Conservation (phyloP, 139 green algal genomes). For the Auxenochlorella pyrenoidosa region DNA sequence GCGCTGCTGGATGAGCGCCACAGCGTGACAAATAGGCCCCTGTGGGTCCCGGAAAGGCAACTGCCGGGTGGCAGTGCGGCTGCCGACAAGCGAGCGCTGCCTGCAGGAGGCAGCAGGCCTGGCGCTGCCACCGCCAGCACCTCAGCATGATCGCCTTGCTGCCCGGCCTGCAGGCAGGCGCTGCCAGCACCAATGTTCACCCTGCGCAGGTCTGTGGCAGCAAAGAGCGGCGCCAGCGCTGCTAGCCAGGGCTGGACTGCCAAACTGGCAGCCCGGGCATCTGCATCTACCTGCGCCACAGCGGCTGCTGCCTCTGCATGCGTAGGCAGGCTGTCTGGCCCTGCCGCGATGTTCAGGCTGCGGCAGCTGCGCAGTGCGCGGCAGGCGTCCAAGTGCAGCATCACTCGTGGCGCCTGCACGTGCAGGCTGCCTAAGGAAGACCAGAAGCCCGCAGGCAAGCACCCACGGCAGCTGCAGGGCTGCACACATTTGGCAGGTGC, state of each 20-base stretch:
- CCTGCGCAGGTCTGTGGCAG: neutral
- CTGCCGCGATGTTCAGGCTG: neutral
- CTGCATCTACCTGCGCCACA: neutral
- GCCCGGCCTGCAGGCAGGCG: neutral
- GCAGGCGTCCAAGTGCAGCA: neutral
- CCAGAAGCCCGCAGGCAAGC: neutral
- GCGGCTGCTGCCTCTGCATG: neutral
- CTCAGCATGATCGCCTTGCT: neutral
- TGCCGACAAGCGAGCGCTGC: neutral
- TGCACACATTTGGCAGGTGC: neutral
- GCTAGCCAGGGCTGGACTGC: constrained; percentile 7
- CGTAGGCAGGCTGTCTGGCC: no score
- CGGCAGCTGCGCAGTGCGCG: neutral
- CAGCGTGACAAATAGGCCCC: neutral
- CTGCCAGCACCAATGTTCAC: neutral
- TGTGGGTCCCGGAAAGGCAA: neutral
- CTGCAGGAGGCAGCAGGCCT: neutral
- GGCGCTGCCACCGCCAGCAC: neutral
- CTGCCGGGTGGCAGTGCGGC: neutral
- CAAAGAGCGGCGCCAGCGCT: neutral
- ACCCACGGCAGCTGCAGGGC: neutral
- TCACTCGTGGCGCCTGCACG: neutral
- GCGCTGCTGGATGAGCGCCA: neutral
- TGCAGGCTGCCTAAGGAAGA: neutral
- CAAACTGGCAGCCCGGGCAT: neutral